These are phyloP conservation scores for Ambrosiella cleistominuta DNA, from an alignment of 2,329 filamentous ascomycete species.

Conservation along the genomic window DNA sequence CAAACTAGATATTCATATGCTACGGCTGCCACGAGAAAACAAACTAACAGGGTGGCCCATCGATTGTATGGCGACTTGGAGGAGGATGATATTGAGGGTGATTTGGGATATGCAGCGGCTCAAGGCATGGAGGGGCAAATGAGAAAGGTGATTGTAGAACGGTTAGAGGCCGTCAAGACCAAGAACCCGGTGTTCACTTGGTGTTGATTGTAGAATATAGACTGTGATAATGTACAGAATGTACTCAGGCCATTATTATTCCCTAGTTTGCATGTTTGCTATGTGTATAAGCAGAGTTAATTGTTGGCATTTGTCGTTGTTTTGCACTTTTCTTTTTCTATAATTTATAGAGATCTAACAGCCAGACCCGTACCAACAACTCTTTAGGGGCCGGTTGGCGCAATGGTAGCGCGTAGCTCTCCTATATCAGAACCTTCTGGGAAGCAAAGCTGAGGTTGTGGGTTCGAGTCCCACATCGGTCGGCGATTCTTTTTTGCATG, in stretches of 20 bases:
- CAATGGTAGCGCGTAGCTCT: constrained; percentile 14
- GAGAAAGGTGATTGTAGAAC: constrained; percentile 90
- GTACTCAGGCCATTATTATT: neutral
- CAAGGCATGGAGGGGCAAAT: constrained; percentile 84
- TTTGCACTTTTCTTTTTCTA: too few relatives aligned
- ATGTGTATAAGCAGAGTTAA: neutral
- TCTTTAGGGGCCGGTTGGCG: constrained; percentile 10
- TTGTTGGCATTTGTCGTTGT: too few relatives aligned
- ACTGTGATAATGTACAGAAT: neutral
- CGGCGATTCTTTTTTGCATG: constrained; percentile 1
- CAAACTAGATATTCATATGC: constrained; percentile 38
- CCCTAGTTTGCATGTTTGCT: neutral
- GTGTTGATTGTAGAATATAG: constrained; percentile 42
- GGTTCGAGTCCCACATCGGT: constrained; percentile 14
- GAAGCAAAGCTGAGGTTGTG: constrained; percentile 13
- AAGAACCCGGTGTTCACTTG: constrained; percentile 94
- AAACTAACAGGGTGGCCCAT: constrained; percentile 34
- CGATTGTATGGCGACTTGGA: constrained; percentile 38
- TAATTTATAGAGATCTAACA: neutral
- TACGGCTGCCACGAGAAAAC: constrained; percentile 28
- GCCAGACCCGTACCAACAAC: neutral
- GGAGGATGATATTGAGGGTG: constrained; percentile 70
- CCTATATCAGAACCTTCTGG: neutral
- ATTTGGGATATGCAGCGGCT: constrained; percentile 84
- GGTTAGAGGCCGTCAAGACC: constrained; percentile 86